phyloP scores from a whole-genome alignment of 768 basidiomycete genomes.

The Coprinellus micaceus region DNA sequence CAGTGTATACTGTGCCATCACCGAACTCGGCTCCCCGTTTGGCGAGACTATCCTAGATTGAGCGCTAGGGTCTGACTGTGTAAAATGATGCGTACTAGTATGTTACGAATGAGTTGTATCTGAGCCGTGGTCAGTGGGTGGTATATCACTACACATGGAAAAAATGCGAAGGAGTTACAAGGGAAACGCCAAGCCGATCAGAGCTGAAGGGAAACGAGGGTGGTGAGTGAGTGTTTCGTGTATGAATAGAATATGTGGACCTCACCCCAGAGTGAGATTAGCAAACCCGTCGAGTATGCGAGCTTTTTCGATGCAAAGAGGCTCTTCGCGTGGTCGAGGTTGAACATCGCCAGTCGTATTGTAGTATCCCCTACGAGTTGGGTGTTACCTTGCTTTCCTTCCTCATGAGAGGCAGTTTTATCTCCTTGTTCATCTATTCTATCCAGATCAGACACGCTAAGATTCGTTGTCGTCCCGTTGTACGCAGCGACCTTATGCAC shows the following conservation, averaged over 20 bases:
- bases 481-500: constrained; percentile 58
- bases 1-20: constrained; percentile 64
- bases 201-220: constrained; percentile 33
- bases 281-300: constrained; percentile 61
- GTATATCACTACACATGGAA: constrained; percentile 35
- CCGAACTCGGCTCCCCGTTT: constrained; percentile 69
- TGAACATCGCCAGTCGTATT: constrained; percentile 33
- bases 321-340: constrained; percentile 44
- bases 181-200: constrained; percentile 65
- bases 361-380: constrained; percentile 15
- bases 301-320: constrained; percentile 62
- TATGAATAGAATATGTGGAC: background rate
- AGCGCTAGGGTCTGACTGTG: background rate
- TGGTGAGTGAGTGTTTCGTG: background rate
- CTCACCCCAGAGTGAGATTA: constrained; percentile 53
- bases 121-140: constrained; percentile 31
- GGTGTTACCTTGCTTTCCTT: background rate
- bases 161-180: constrained; percentile 44
- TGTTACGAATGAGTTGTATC: constrained; percentile 29
- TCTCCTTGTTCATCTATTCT: background rate
- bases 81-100: constrained; percentile 46
- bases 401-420: background rate
- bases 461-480: constrained; percentile 47
- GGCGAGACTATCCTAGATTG: constrained; percentile 15
- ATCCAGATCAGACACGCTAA: constrained; percentile 51